Base-by-base conservation (phyloP, 305 asterid genomes). In the Euphrasia arctica region DNA sequence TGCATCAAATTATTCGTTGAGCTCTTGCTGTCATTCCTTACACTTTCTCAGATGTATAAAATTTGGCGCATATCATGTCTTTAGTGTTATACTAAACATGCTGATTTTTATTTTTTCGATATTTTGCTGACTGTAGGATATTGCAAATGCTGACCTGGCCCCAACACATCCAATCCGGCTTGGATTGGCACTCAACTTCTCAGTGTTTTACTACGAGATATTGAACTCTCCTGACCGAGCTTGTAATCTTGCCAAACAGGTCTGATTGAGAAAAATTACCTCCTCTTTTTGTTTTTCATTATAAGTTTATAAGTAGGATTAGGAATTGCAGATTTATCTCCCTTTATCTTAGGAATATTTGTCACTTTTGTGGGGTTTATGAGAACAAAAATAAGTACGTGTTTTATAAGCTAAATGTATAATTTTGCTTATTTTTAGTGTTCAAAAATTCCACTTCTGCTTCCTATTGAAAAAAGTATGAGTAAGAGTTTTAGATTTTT, bases 131-230 rank as follows among this genome's bases (percentile, higher is more conserved):
- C 27, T 58, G 62, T 76, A 81, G 87, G 87, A 74, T 42, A 77
- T 79, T 77, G 84, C 84, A 3, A 74, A 57, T 59, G 36, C 80
- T 9, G 84, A 82, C 63, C 74, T 81, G 22, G 82, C 87, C 58
- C 84, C 87, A 13, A 81, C 87, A 0, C 87, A 81, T 72, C 87
- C 87, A 0, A 81, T 81, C 60, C 75, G 87, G n/a, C 87, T 81
- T 42, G 87, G 87, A 60, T 63, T 81, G 8, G 86, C 86, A 3
- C 86, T 81, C 65, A 81, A 81, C 64, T 81, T 81, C 75, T 81
- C 86, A 11, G 86, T 81, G 73, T 81, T 81, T 31, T 81, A 81
- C 78, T 81, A 81, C 41, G 86, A 81, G 78, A 81, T 81, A 62
- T 63, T 78, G 82, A 81, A 78, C 66, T 80, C 86, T 54, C 83